Base-by-base conservation (phyloP, 2,329 filamentous ascomycete genomes). In the Xenosphaeropsis pyriputrescens region DNA sequence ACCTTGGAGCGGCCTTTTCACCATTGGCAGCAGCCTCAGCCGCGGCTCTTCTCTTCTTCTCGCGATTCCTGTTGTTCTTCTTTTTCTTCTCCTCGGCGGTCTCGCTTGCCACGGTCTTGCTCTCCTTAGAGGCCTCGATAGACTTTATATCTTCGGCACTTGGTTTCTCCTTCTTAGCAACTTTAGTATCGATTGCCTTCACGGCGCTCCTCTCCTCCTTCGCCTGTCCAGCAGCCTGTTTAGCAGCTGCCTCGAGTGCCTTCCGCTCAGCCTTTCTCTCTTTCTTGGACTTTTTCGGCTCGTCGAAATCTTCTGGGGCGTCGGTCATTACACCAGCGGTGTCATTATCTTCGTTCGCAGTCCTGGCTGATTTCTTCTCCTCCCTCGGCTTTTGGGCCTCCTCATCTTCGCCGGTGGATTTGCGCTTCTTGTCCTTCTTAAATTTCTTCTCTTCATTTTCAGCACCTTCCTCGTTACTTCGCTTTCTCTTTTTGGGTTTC, bases 1-100 rank as follows among this genome's bases (percentile, higher is more conserved):
- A 85, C 42, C 80, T 70, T 13, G 64, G 56, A 17, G 49, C 36
- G 8, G 39, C 37, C 17, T 49, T 50, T 19, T 39, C 44, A 19
- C 44, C 40, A 5, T 36, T 34, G 14, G 44, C 41, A 17, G 43
- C 46, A 31, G 39, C 37, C 18, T 31, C 29, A 3, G 18, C 37
- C 30, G 39, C 39, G 5, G 45, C 39, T 36, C 49, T 52, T n/a
- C 48, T 37, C 40, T 51, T 51, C 44, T 54, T 53, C 14, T 56
- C 53, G 22, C 52, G 48, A 34, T 56, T 56, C 42, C 57, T 51
- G 40, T 49, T 49, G 35, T 62, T 60, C 41, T 58, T 57, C 39
- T 56, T 55, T 34, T 54, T 52, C 41, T 52, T 57, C 39, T 48
- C 36, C 52, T 49, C 22, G 45, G 41, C 15, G 43, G 40, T 47